Evolutionary conservation across 2,329 filamentous ascomycete genomes (phyloP).

Genomic region (Alternaria arbusti): DNA sequence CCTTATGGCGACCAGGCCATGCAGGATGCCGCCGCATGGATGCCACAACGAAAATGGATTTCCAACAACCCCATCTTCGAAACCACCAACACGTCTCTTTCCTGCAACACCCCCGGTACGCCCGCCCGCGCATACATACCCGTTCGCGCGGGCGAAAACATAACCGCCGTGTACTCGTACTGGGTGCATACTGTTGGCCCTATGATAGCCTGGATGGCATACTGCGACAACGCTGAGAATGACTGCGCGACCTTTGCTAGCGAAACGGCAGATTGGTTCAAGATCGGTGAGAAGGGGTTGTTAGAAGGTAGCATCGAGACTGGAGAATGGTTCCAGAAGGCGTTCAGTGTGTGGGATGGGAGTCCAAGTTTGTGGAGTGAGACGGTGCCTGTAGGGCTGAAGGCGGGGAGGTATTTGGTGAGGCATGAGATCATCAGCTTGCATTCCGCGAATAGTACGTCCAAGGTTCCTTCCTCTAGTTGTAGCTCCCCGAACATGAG

Average conservation of each 20-base stretch:
- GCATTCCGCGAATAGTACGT: conserved; percentile 30
- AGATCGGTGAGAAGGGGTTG: conserved; percentile 35
- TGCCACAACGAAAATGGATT: conserved; percentile 40
- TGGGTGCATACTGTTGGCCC: conserved; percentile 43
- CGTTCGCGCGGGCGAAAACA: conserved; percentile 31
- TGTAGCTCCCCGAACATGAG: neutral
- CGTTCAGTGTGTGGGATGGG: conserved; percentile 34
- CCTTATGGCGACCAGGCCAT: conserved; percentile 26
- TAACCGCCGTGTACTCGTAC: conserved; percentile 36
- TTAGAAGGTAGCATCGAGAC: conserved; percentile 24
- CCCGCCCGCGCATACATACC: conserved; percentile 34
- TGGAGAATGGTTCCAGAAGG: conserved; percentile 37
- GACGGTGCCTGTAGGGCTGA: conserved; percentile 27
- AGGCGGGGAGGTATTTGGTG: conserved; percentile 32
- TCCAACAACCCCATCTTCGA: conserved; percentile 38
- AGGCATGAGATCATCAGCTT: conserved; percentile 40
- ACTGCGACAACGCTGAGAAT: conserved; percentile 24
- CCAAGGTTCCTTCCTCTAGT: neutral
- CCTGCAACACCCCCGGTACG: conserved; percentile 38
- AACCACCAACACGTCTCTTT: conserved; percentile 26
- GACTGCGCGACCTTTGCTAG: conserved; percentile 28
- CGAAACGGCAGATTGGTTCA: conserved; percentile 32
- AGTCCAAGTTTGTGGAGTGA: conserved; percentile 34
- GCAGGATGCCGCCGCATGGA: conserved; percentile 30
- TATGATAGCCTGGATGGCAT: conserved; percentile 38